Base-by-base conservation (phyloP, 352 stramenopile genomes). In the Pseudoperonospora humuli region DNA sequence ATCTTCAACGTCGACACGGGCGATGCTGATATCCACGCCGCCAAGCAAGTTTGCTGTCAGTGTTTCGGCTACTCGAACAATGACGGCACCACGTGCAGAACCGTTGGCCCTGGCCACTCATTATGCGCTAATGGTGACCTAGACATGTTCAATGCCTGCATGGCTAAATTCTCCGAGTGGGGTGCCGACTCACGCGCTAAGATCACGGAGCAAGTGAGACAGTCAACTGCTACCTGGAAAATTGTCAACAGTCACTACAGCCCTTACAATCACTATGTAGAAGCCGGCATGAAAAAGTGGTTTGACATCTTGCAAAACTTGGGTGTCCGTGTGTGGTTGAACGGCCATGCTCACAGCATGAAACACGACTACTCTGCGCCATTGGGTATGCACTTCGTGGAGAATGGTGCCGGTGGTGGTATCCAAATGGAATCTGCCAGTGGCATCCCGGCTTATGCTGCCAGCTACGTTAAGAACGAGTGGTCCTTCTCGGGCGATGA, bases 341-440 rank as follows among this genome's bases (percentile, higher is more conserved):
- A 49, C n/a, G 47, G 47, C 14, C 47, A 55, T 32, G 44, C 39
- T 0, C 39, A 55, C 24, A 65, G 56, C 14, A 60, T 67, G 38
- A 77, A 82, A 35, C 57, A 74, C 50, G 72, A 84, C 39, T 64
- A 72, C 39, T 53, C 55, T 9, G 44, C 48, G 46, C 50, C 42
- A 3, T 48, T 80, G n/a, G 46, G 51, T 8, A 65, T 69, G 1
- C 70, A 86, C 38, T 86, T 83, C 31, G 50, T 86, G n/a, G 68
- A 82, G 41, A 86, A 84, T 28, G 70, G 74, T 10, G 70, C 63
- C n/a, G 74, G 74, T 28, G 74, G 74, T 9, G 74, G 70, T 36
- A 75, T 71, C 31, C 54, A 77, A 50, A 78, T 64, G 28, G 63
- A 69, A 25, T 74, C 60, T 17, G 55, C 72, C 0, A 76, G 69